Evolutionary conservation across 306 rosid genomes (phyloP), one percentile per base, ranked within the genome.

Genomic region (Amphicarpaea edgeworthii): DNA sequence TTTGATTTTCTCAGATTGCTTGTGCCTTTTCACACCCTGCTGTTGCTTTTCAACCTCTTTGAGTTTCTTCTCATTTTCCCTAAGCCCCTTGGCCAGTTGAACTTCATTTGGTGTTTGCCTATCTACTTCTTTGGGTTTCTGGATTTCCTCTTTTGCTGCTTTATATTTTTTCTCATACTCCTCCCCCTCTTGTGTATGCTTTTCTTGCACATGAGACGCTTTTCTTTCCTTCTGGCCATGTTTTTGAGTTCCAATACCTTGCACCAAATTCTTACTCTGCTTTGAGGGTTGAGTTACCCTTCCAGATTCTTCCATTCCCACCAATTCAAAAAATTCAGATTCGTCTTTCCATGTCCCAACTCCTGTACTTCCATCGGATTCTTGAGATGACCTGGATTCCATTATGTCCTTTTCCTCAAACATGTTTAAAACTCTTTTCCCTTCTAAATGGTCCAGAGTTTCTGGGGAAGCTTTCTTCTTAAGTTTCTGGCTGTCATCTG

Each of bases 51-150:
- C 12, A 26, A 59, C 12, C 41, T 28, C 66, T 16, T 15, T 15
- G n/a, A 59, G 66, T 59, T 28, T 59, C 66, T 59, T 59, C 21
- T 59, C 41, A 59, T 59, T 59, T 59, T 59, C 66, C 21, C 41
- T 30, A 15, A 30, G 38, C 9, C 38, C 16, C 19, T 2, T 57
- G 9, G 8, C 38, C 17, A 6, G 38, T 10, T 24, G 38, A 57
- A 24, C 34, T 2, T 57, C 64, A 26, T 28, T 59, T 2, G 12
- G 12, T 59, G 12, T 59, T 30, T 28, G 20, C 7, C 21, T 15
- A 59, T 59, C 20, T 14, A 59, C 40, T 14, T 59, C 65, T 26
- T 7, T 59, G 65, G 41, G 12, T 28, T 59, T 28, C 41, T 59
- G 65, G 41, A 6, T 26, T 59, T 15, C 12, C 42, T 28, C 66